These are phyloP conservation scores for Vitis labrusca DNA, from an alignment of 164 flowering plant genomes.

Conservation along the genomic window DNA sequence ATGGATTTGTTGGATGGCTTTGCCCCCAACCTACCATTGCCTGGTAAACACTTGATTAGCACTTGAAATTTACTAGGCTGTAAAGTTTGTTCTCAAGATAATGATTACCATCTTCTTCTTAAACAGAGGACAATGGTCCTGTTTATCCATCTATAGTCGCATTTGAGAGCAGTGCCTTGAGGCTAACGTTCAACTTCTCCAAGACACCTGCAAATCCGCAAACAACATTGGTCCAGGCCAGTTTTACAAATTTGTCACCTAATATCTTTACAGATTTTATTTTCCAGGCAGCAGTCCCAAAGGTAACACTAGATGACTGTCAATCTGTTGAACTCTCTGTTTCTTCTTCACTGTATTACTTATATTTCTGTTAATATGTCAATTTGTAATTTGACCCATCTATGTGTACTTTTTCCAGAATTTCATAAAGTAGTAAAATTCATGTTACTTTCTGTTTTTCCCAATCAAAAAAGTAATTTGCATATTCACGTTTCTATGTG, in stretches of 20 bases:
- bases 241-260: conserved; percentile 68
- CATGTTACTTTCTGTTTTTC: neutral
- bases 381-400: neutral
- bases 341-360: neutral
- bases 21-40: conserved; percentile 34
- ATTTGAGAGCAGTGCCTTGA: conserved; percentile 77
- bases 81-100: conserved; percentile 1
- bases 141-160: conserved; percentile 71
- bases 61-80: conserved; percentile 7
- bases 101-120: conserved; percentile 10
- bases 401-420: neutral
- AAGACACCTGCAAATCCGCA: conserved; percentile 71
- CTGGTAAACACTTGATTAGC: conserved; percentile 33
- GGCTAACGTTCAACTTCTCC: conserved; percentile 72
- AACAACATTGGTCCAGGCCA: conserved; percentile 68
- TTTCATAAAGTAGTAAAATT: neutral
- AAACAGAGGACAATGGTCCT: conserved; percentile 55
- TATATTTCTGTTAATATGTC: neutral
- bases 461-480: neutral
- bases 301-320: conserved; percentile 51
- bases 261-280: conserved; percentile 64
- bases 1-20: conserved; percentile 86
- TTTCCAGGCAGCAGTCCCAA: conserved; percentile 99
- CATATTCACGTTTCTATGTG: neutral
- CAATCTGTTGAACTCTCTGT: neutral